phyloP scores from a whole-genome alignment of 176 grass and related monocot genomes.

The Oryza glaberrima region DNA sequence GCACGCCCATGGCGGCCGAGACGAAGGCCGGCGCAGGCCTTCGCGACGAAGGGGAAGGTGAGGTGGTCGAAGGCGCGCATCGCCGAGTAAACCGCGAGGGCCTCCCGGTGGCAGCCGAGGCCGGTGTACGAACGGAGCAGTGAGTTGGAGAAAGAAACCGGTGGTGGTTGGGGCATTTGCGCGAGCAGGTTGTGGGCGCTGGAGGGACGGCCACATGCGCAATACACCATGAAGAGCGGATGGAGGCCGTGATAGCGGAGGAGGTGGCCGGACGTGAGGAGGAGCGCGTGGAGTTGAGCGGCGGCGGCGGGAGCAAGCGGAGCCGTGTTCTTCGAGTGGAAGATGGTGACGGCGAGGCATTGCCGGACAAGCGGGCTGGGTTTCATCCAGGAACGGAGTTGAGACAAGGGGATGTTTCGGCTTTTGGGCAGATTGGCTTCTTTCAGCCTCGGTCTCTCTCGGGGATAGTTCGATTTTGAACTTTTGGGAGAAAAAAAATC shows the following conservation, averaged over 20 bases:
- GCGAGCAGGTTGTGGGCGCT: slow-evolving; percentile 57
- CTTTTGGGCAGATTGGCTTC: not conserved
- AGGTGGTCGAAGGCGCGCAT: slow-evolving; percentile 66
- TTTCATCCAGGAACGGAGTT: slow-evolving; percentile 25
- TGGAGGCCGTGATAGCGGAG: slow-evolving; percentile 16
- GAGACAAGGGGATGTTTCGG: not conserved
- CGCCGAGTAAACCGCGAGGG: slow-evolving; percentile 49
- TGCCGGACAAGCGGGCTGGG: slow-evolving; percentile 21
- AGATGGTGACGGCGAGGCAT: slow-evolving; percentile 53
- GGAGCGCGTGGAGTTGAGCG: slow-evolving; percentile 51
- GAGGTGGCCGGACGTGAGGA: slow-evolving; percentile 55
- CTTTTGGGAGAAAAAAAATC: no score
- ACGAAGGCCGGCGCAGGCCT: slow-evolving; percentile 56
- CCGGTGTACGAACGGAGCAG: slow-evolving; percentile 58
- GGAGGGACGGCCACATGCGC: slow-evolving; percentile 22
- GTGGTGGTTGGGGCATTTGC: slow-evolving; percentile 36
- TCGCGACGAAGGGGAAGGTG: slow-evolving; percentile 68
- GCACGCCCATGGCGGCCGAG: slow-evolving; percentile 26
- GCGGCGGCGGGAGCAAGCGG: slow-evolving; percentile 34
- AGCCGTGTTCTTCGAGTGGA: slow-evolving; percentile 37
- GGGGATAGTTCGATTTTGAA: not conserved
- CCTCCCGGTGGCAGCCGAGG: slow-evolving; percentile 40
- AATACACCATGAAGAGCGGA: slow-evolving; percentile 30
- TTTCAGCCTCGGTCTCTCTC: not conserved
- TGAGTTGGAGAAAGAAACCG: slow-evolving; percentile 46